Percentiles rank a stretch among this genome's conserved stretches.
phyloP scores from a whole-genome alignment of 163 green algal genomes.

The Smithsoniella earleae region DNA sequence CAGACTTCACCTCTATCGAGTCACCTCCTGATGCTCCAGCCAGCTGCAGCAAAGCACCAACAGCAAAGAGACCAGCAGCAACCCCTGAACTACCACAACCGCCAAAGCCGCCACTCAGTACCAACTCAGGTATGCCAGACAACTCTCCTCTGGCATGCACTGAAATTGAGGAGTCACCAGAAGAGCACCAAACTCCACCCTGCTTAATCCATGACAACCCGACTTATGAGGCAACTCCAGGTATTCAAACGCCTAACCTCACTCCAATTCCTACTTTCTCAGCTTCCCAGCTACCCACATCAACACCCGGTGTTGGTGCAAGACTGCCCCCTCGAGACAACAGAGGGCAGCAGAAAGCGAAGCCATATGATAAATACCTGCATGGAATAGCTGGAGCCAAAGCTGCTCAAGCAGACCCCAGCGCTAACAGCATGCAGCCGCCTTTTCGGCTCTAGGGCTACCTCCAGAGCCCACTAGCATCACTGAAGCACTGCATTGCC shows the following conservation, averaged over 20 bases:
- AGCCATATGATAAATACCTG: background rate
- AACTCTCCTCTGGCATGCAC: too few relatives aligned
- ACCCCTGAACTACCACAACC: background rate
- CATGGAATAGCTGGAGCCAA: too few relatives aligned
- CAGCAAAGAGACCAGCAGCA: background rate
- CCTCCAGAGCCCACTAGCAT: conserved; percentile 4
- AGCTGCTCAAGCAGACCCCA: too few relatives aligned
- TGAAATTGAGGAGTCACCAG: too few relatives aligned
- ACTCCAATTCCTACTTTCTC: too few relatives aligned
- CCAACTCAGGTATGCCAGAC: too few relatives aligned
- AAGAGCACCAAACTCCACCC: too few relatives aligned
- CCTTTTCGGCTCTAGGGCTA: background rate
- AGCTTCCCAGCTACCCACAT: background rate
- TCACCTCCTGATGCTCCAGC: background rate
- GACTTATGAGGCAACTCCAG: too few relatives aligned
- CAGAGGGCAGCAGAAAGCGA: background rate
- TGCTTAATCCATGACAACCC: too few relatives aligned
- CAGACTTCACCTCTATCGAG: background rate
- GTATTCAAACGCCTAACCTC: too few relatives aligned
- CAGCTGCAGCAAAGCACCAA: background rate
- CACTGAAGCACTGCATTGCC: background rate
- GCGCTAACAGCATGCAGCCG: background rate
- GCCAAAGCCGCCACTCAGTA: background rate
- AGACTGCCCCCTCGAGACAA: background rate
- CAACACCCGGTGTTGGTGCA: background rate